Conservation (phyloP, 768 basidiomycete genomes). For the Pilatotrama ljubarskyi region DNA sequence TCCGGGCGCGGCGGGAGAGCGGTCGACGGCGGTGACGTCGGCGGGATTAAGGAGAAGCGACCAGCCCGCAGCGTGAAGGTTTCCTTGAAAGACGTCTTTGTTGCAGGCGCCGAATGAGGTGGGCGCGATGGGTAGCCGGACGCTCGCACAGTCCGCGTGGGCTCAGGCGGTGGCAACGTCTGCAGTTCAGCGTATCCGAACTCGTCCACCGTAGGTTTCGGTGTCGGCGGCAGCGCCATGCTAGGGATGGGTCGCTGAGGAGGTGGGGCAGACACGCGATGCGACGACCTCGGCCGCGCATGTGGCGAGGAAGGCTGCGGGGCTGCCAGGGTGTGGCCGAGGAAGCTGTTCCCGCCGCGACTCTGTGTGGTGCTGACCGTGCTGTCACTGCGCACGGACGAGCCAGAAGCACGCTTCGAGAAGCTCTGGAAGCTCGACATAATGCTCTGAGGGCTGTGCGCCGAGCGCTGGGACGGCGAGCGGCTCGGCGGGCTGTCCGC, state of each 20-base stretch:
- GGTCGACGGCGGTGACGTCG: constrained; percentile 61
- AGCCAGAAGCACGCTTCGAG: constrained; percentile 32
- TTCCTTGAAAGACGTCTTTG: constrained; percentile 48
- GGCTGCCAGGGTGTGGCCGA: constrained; percentile 13
- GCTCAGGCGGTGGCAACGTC: constrained; percentile 25
- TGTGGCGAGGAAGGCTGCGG: constrained; percentile 35
- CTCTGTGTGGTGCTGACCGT: constrained; percentile 28
- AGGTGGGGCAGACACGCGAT: constrained; percentile 65
- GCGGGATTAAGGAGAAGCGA: constrained; percentile 39
- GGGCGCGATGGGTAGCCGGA: constrained; percentile 20
- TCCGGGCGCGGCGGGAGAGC: constrained; percentile 69
- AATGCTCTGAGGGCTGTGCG: constrained; percentile 26
- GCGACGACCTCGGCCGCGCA: constrained; percentile 33
- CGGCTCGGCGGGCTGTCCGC: constrained; percentile 24
- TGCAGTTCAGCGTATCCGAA: constrained; percentile 17
- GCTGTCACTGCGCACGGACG: constrained; percentile 29
- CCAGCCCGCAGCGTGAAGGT: constrained; percentile 58
- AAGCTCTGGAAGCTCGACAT: constrained; percentile 27
- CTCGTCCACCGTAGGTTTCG: constrained; percentile 31
- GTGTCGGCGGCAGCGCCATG: constrained; percentile 69
- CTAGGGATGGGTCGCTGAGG: constrained; percentile 75
- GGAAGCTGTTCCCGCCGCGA: constrained; percentile 19
- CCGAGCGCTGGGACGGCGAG: constrained; percentile 24
- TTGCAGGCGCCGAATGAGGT: constrained; percentile 33
- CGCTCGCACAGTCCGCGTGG: constrained; percentile 19